phyloP scores from a whole-genome alignment of 345 rosid genomes.

The Gossypium longicalyx region DNA sequence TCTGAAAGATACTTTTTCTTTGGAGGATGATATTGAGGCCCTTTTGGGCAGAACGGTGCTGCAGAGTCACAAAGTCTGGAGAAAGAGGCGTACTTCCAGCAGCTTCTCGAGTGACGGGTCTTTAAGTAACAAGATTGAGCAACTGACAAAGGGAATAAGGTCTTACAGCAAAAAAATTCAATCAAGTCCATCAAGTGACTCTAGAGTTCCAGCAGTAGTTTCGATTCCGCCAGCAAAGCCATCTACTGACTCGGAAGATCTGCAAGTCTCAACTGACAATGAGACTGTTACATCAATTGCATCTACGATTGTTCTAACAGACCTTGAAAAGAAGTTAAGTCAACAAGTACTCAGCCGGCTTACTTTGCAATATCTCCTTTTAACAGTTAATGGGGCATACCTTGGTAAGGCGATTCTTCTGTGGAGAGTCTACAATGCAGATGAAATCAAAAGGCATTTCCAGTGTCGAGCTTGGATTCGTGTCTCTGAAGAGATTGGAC shows the following conservation, averaged over 20 bases:
- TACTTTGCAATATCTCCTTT: constrained; percentile 1
- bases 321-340: constrained; percentile 2
- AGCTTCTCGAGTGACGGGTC: background rate
- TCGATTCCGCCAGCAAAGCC: background rate
- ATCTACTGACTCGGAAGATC: background rate
- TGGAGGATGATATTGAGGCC: constrained; percentile 2
- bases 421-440: constrained; percentile 5
- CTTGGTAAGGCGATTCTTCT: background rate
- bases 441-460: background rate
- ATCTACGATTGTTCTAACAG: background rate
- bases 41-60: background rate
- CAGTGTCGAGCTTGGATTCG: constrained; percentile 9
- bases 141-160: background rate
- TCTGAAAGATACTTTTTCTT: background rate
- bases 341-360: constrained; percentile 2
- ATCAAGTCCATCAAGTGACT: constrained; percentile 1
- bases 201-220: background rate
- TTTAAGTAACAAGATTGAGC: background rate
- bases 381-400: background rate
- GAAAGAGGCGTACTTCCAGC: background rate
- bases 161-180: background rate
- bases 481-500: constrained; percentile 3
- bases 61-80: background rate
- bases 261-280: background rate
- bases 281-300: background rate